Conservation (phyloP, 768 basidiomycete genomes). For the Hemileccinum impolitum region DNA sequence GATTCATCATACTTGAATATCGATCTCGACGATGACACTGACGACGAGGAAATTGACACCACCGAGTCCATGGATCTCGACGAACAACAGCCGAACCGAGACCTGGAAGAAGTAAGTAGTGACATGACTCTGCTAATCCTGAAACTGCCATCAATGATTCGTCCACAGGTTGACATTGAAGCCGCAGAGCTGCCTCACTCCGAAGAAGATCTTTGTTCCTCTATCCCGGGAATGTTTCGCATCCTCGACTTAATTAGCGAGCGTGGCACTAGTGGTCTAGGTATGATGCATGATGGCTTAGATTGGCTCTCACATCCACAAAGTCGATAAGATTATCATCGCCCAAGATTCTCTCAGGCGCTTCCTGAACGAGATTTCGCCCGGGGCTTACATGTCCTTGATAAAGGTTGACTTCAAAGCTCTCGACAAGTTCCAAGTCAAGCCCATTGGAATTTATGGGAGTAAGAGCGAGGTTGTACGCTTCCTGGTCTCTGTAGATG, state of each 20-base stretch:
- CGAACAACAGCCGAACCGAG: slow-evolving; percentile 6
- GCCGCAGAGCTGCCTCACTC: slow-evolving; percentile 3
- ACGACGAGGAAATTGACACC: slow-evolving; percentile 13
- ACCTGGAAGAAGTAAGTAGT: slow-evolving; percentile 15
- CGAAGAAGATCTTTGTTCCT: slow-evolving; percentile 24
- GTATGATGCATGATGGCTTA: slow-evolving; percentile 28
- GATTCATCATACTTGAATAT: slow-evolving; percentile 21
- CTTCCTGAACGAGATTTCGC: slow-evolving; percentile 46
- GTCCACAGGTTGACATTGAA: slow-evolving; percentile 19
- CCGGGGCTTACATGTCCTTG: slow-evolving; percentile 51
- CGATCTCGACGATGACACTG: slow-evolving; percentile 9
- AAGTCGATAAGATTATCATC: slow-evolving; percentile 65
- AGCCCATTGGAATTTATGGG: slow-evolving; percentile 57
- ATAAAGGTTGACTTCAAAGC: slow-evolving; percentile 56
- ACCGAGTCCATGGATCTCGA: slow-evolving; percentile 15
- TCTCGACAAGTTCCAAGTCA: slow-evolving; percentile 43
- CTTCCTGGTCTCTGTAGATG: slow-evolving; percentile 39
- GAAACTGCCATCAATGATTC: neutral
- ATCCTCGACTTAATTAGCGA: slow-evolving; percentile 54
- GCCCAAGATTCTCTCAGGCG: slow-evolving; percentile 46
- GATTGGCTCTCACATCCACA: neutral
- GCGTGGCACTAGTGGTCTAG: slow-evolving; percentile 47
- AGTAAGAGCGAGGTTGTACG: slow-evolving; percentile 47
- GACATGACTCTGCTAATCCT: neutral
- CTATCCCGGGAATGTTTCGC: slow-evolving; percentile 46